Base-by-base conservation (phyloP, 495 filamentous ascomycete genomes). In the Penicillium salamii region DNA sequence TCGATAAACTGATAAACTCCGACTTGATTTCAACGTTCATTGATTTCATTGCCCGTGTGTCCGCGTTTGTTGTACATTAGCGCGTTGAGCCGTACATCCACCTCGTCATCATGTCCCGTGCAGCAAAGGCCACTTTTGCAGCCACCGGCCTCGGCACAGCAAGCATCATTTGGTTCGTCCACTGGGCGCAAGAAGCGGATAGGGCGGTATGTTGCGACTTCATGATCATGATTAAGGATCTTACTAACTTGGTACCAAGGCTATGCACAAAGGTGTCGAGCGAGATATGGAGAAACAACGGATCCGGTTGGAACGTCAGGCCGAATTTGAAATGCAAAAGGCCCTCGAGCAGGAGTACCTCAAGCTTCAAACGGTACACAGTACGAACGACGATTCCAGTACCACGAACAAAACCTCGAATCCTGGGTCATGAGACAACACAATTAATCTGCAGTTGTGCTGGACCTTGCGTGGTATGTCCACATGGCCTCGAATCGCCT, bases 271-370 rank as follows among this genome's bases (percentile, higher is more conserved):
- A 48, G 95, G 95, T 13, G 93, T 99, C 7, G 75, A 97, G 57
- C 88, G 91, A 35, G 95, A 97, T 58, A 88, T 96, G 75, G 91
- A 97, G 60, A 92, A 95, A 65, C 91, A 96, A 61, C 82, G 86
- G 26, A 61, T 97, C 41, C 96, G 96, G 72, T 78, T 80, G 55
- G 88, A 95, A 65, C 84, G 95, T 18, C 87, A 91, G 67, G 81
- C 88, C 46, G 95, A 99, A 52, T 99, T 97, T 59, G 90, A 96
- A 50, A 81, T 92, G 81, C 93, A 99, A 68, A 81, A 78, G 52
- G 77, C 72, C 17, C 71, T 99, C 35, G 90, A 97, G 68, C 79
- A 89, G 58, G 88, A 97, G 70, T 97, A 96, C 67, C 81, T 84
- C 62, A 95, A 91, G 70, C 77, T 90, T 17, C 92, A 98, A 70